Conservation (phyloP, 2,329 filamentous ascomycete species). For the Didymella exigua region DNA sequence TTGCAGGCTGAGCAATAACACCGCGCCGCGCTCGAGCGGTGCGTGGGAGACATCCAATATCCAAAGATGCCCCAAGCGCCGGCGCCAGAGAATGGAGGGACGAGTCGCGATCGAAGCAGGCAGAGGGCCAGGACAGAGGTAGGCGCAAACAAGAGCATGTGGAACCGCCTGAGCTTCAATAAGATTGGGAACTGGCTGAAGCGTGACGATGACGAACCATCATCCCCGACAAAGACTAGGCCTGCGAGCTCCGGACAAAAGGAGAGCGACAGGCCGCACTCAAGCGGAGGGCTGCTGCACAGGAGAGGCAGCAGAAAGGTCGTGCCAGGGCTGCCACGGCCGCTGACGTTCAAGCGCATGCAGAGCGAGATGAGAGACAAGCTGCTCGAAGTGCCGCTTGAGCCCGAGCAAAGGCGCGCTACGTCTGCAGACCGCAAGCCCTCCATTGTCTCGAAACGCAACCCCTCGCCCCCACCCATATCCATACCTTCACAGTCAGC, state of each 20-base stretch:
- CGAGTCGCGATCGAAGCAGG: conserved; percentile 38
- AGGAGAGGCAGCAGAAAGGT: conserved; percentile 60
- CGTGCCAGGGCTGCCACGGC: conserved; percentile 77
- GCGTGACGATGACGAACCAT: conserved; percentile 45
- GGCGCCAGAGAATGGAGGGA: conserved; percentile 30
- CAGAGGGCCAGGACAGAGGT: conserved; percentile 44
- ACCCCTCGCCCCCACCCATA: conserved; percentile 49
- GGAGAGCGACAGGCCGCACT: conserved; percentile 44
- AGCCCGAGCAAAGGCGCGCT: conserved; percentile 71
- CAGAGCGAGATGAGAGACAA: conserved; percentile 79
- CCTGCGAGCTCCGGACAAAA: conserved; percentile 26
- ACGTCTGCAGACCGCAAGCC: conserved; percentile 72
- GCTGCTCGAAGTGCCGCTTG: conserved; percentile 68
- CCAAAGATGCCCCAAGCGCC: conserved; percentile 36
- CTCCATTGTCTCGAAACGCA: conserved; percentile 61
- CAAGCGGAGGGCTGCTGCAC: conserved; percentile 38
- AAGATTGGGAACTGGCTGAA: conserved; percentile 51
- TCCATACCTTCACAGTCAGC: conserved; percentile 48
- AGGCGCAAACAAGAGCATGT: conserved; percentile 44
- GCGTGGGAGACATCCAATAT: conserved; percentile 18
- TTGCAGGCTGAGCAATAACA: conserved; percentile 23
- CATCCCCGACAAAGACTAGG: conserved; percentile 21
- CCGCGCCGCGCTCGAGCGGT: conserved; percentile 27
- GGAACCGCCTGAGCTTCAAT: conserved; percentile 46
- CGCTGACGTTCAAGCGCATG: conserved; percentile 81